These are phyloP conservation scores for Exophiala sp. DNA, from an alignment of 2,329 filamentous ascomycete genomes.

Conservation along the genomic window DNA sequence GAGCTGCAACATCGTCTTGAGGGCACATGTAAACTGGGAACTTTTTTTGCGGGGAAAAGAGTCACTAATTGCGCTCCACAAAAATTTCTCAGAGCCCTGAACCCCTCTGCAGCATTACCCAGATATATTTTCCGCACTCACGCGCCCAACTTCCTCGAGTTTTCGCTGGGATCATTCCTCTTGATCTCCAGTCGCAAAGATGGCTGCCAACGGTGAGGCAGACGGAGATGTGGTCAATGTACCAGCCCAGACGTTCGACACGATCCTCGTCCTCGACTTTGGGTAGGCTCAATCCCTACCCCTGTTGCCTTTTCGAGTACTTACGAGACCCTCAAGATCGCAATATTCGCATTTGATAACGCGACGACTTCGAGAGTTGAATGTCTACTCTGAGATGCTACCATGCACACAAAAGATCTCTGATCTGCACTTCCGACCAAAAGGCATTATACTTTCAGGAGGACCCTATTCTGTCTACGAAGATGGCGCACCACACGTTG, in stretches of 20 bases:
- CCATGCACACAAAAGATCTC: slow-evolving; percentile 78
- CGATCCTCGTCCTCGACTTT: slow-evolving; percentile 36
- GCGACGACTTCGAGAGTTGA: slow-evolving; percentile 70
- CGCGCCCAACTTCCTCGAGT: neutral
- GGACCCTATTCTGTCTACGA: slow-evolving; percentile 80
- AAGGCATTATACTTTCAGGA: slow-evolving; percentile 76
- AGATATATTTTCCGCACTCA: neutral
- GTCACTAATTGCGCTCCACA: slow-evolving; percentile 2
- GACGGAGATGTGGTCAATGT: slow-evolving; percentile 27
- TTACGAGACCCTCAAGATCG: slow-evolving; percentile 38
- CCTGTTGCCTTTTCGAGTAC: neutral
- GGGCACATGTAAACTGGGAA: neutral
- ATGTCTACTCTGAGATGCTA: slow-evolving; percentile 83
- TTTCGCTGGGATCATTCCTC: slow-evolving; percentile 4
- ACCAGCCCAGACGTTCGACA: slow-evolving; percentile 34
- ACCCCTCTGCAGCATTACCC: slow-evolving; percentile 2
- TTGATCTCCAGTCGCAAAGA: slow-evolving; percentile 3
- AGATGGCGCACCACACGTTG: slow-evolving; percentile 70
- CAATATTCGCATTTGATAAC: slow-evolving; percentile 74
- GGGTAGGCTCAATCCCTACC: slow-evolving; percentile 24
- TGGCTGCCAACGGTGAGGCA: slow-evolving; percentile 27
- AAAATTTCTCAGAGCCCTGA: neutral
- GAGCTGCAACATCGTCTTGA: neutral
- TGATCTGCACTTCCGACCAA: slow-evolving; percentile 74
- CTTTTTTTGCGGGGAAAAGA: slow-evolving; percentile 10